Percentiles rank a stretch among this genome's conserved stretches.
Evolutionary conservation across 495 filamentous ascomycete species (phyloP).

Genomic region (Hypoxylon rickii): DNA sequence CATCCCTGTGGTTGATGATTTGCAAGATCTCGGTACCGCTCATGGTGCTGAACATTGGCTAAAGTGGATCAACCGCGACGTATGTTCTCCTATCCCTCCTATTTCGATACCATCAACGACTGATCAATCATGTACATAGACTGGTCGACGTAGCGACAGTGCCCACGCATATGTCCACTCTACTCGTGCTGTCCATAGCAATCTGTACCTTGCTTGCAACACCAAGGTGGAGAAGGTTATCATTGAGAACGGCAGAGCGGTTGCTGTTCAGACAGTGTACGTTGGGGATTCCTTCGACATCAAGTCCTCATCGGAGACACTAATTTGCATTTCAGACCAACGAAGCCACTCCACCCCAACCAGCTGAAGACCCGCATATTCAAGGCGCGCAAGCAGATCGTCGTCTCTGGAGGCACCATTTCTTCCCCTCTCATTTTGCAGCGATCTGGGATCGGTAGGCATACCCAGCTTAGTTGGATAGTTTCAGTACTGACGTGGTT

Average conservation of each 20-base stretch:
- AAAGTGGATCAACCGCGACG: conserved; percentile 74
- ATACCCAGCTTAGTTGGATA: not conserved
- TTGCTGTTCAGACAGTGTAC: conserved; percentile 61
- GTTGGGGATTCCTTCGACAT: not conserved
- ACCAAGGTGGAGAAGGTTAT: conserved; percentile 85
- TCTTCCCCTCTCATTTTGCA: conserved; percentile 80
- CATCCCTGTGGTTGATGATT: conserved; percentile 71
- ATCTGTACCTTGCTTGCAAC: conserved; percentile 76
- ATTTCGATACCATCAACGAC: not conserved
- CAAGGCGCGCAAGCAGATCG: conserved; percentile 75
- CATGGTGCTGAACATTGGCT: conserved; percentile 64
- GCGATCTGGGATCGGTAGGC: conserved; percentile 65
- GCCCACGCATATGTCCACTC: conserved; percentile 79
- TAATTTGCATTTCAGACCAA: conserved; percentile 38
- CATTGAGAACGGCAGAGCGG: conserved; percentile 69
- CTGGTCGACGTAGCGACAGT: conserved; percentile 70
- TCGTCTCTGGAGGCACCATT: conserved; percentile 79
- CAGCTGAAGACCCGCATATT: conserved; percentile 60
- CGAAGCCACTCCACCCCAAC: conserved; percentile 45
- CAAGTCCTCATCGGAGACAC: not conserved
- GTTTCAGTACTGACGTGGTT: conserved; percentile 12
- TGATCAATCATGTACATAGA: conserved; percentile 41
- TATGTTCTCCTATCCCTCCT: conserved; percentile 39
- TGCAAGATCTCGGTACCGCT: conserved; percentile 68
- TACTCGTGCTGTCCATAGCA: conserved; percentile 66